Evolutionary conservation across 1,284 basidiomycete genomes (phyloP).

Genomic region (Pholiota adiposa): DNA sequence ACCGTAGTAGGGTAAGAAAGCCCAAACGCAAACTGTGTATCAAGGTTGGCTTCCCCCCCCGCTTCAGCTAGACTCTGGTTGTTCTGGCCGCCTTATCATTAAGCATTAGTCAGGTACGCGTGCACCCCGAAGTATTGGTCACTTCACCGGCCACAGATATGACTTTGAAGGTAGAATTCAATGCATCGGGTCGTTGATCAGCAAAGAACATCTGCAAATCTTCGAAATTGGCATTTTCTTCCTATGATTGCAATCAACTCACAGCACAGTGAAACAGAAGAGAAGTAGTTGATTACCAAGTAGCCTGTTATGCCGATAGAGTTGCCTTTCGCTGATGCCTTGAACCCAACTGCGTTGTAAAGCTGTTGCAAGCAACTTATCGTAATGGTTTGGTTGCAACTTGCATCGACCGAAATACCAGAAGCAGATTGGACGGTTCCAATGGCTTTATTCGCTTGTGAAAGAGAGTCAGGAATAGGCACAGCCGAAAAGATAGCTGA

Average conservation of each 20-base stretch:
- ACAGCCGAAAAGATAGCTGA: slow-evolving; percentile 41
- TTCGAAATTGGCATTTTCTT: slow-evolving; percentile 54
- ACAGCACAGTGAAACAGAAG: background rate
- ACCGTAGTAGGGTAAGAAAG: slow-evolving; percentile 61
- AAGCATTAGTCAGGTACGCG: background rate
- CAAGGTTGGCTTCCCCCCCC: slow-evolving; percentile 74
- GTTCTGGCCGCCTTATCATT: slow-evolving; percentile 54
- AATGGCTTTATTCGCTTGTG: background rate
- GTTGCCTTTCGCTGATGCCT: slow-evolving; percentile 44
- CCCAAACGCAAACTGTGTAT: slow-evolving; percentile 53
- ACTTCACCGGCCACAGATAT: slow-evolving; percentile 50
- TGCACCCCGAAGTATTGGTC: background rate
- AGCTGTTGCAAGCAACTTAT: slow-evolving; percentile 52
- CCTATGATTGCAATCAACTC: slow-evolving; percentile 15
- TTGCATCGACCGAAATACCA: slow-evolving; percentile 46
- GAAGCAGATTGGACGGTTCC: slow-evolving; percentile 1
- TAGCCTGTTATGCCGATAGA: slow-evolving; percentile 60
- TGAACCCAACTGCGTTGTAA: slow-evolving; percentile 47
- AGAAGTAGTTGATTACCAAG: slow-evolving; percentile 28
- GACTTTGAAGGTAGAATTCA: slow-evolving; percentile 46
- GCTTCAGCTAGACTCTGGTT: slow-evolving; percentile 57
- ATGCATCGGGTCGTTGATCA: slow-evolving; percentile 48
- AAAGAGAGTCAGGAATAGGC: background rate
- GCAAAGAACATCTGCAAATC: slow-evolving; percentile 57
- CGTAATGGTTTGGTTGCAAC: slow-evolving; percentile 56